Percentiles rank a stretch among this genome's conserved stretches.
phyloP scores from a whole-genome alignment of 75 land plant genomes.

The Cunninghamia lanceolata region DNA sequence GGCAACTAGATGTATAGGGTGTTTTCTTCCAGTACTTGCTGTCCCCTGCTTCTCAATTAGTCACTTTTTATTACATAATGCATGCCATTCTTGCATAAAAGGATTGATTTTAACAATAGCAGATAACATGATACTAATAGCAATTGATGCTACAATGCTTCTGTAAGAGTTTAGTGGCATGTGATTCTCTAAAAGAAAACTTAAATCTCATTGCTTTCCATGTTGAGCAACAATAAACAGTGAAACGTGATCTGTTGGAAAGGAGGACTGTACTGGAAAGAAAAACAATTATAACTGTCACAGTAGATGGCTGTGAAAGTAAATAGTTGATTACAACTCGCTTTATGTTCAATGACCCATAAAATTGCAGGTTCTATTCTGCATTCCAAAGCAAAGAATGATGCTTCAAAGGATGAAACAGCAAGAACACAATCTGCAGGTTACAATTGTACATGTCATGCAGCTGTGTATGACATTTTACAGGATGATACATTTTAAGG shows the following conservation, averaged over 20 bases:
- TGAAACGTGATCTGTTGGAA: background rate
- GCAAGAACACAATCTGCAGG: background rate
- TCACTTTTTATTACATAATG: background rate
- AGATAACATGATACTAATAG: background rate
- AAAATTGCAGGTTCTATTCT: background rate
- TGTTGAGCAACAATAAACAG: background rate
- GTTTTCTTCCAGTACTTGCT: background rate
- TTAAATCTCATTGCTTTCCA: background rate
- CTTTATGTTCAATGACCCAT: background rate
- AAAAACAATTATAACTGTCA: background rate
- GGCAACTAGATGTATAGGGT: background rate
- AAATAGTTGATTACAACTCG: background rate
- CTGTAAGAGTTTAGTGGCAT: background rate
- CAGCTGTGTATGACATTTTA: background rate
- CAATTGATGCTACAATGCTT: background rate
- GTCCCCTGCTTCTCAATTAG: background rate
- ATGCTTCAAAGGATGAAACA: background rate
- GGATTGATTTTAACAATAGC: background rate
- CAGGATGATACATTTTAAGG: background rate
- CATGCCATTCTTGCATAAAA: background rate
- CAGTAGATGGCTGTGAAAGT: background rate
- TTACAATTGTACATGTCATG: background rate
- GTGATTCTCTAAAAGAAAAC: background rate
- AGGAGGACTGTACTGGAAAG: background rate
- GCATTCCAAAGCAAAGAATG: background rate